phyloP scores from a whole-genome alignment of 495 filamentous ascomycete genomes.

The Penicillium paradoxum region DNA sequence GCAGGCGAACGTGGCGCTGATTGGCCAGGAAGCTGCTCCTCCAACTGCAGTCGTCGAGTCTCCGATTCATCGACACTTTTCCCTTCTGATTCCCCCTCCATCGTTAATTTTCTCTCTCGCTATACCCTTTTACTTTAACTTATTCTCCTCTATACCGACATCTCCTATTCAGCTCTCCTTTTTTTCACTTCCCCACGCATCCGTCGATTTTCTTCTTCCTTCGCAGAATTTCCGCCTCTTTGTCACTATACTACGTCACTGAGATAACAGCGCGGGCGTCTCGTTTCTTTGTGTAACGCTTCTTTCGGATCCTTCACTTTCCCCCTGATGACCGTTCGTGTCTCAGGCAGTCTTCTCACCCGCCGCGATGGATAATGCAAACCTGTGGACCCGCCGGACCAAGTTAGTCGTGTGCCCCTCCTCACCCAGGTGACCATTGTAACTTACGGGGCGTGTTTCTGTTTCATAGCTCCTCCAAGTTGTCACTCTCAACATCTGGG shows the following conservation, averaged over 20 bases:
- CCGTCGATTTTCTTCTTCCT: background rate
- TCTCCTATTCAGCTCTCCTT: background rate
- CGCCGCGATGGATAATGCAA: constrained; percentile 59
- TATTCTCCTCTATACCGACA: constrained; percentile 5
- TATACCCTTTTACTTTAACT: constrained; percentile 6
- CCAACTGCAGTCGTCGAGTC: constrained; percentile 16
- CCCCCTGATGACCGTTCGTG: constrained; percentile 40
- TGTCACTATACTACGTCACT: constrained; percentile 7
- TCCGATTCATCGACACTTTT: constrained; percentile 23
- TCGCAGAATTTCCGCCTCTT: constrained; percentile 2
- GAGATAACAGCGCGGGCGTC: constrained; percentile 5
- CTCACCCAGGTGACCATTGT: constrained; percentile 4
- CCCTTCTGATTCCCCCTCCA: constrained; percentile 7
- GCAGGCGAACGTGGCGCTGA: constrained; percentile 24
- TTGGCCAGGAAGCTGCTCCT: constrained; percentile 29
- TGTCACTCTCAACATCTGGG: constrained; percentile 76
- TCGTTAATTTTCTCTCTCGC: constrained; percentile 1
- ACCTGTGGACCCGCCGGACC: constrained; percentile 85
- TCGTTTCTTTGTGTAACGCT: constrained; percentile 18
- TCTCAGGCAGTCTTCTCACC: constrained; percentile 37
- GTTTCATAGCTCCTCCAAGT: constrained; percentile 67
- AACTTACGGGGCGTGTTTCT: constrained; percentile 2
- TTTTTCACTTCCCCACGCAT: background rate
- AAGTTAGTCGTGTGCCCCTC: constrained; percentile 56
- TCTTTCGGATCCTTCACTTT: constrained; percentile 18